phyloP scores from a whole-genome alignment of 1,284 basidiomycete species.

The Irpex sp. region DNA sequence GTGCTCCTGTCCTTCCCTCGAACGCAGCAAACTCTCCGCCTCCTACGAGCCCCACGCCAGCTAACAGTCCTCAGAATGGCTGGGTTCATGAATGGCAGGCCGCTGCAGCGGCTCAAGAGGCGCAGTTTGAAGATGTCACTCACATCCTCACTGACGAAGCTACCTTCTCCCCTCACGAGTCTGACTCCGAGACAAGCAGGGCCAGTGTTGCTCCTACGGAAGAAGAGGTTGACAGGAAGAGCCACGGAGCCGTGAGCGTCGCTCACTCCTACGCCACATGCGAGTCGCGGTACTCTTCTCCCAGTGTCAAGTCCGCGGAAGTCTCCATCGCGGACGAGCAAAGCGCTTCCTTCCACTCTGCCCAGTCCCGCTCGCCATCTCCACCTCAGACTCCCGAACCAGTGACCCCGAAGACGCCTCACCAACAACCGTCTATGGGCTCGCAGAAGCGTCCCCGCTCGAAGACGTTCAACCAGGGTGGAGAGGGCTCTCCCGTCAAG shows the following conservation, averaged over 20 bases:
- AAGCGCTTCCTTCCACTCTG: conserved; percentile 7
- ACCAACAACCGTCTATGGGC: conserved; percentile 3
- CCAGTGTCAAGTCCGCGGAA: conserved; percentile 9
- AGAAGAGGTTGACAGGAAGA: conserved; percentile 13
- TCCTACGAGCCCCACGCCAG: neutral
- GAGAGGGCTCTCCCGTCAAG: neutral
- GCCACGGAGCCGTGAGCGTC: conserved; percentile 21
- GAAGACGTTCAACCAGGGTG: conserved; percentile 11
- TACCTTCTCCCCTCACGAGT: conserved; percentile 12
- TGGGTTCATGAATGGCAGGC: neutral
- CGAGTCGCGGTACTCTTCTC: conserved; percentile 25
- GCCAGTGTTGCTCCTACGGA: neutral
- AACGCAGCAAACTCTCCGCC: conserved; percentile 5
- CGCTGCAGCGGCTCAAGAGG: conserved; percentile 12
- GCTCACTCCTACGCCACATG: conserved; percentile 27
- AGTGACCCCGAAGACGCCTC: conserved; percentile 16
- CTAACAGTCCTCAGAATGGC: conserved; percentile 4
- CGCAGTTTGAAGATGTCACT: conserved; percentile 23
- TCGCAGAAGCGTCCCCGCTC: conserved; percentile 11
- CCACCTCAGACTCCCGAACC: conserved; percentile 17
- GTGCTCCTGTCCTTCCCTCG: neutral
- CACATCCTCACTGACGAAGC: conserved; percentile 20
- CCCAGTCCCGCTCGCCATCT: conserved; percentile 13
- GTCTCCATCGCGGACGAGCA: conserved; percentile 1
- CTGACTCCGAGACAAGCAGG: neutral